Percentiles rank a stretch among this genome's conserved stretches.
Conservation (phyloP, 805 yeast genomes). For the Cephaloascus albidus region DNA sequence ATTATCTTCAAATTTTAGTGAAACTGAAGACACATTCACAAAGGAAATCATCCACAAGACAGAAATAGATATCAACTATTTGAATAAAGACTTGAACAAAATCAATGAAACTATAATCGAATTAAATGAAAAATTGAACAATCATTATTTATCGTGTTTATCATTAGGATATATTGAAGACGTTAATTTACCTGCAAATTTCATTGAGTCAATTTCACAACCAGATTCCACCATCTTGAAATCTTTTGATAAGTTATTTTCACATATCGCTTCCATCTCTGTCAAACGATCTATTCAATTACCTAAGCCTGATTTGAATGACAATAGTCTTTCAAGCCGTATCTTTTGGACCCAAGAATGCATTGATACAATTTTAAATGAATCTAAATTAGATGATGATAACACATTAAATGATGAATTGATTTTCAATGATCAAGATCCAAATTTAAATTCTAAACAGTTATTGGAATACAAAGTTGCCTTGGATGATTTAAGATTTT, state of each 20-base stretch:
- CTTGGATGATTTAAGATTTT: slow-evolving; percentile 57
- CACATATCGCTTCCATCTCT: slow-evolving; percentile 37
- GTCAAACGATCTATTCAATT: slow-evolving; percentile 30
- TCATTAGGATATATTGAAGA: slow-evolving; percentile 40
- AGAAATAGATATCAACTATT: not conserved
- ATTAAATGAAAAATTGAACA: slow-evolving; percentile 17
- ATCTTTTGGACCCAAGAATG: slow-evolving; percentile 27
- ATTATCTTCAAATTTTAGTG: too few species aligned
- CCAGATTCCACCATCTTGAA: slow-evolving; percentile 6
- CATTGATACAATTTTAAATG: slow-evolving; percentile 20
- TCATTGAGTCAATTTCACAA: not conserved
- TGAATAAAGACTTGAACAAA: slow-evolving; percentile 10
- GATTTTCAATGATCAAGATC: slow-evolving; percentile 8
- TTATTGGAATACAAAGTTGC: slow-evolving; percentile 42
- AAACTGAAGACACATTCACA: slow-evolving; percentile 12
- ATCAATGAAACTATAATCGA: slow-evolving; percentile 18
- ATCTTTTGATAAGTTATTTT: slow-evolving; percentile 32
- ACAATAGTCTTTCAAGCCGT: not conserved
- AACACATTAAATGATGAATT: slow-evolving; percentile 5
- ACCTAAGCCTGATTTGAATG: slow-evolving; percentile 15
- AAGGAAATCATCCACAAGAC: not conserved
- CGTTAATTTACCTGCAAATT: slow-evolving; percentile 15
- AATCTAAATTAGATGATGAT: slow-evolving; percentile 6
- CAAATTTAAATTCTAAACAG: slow-evolving; percentile 4
- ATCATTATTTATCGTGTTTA: slow-evolving; percentile 34